Conservation (phyloP, 345 rosid species). For the Cardamine occulta region DNA sequence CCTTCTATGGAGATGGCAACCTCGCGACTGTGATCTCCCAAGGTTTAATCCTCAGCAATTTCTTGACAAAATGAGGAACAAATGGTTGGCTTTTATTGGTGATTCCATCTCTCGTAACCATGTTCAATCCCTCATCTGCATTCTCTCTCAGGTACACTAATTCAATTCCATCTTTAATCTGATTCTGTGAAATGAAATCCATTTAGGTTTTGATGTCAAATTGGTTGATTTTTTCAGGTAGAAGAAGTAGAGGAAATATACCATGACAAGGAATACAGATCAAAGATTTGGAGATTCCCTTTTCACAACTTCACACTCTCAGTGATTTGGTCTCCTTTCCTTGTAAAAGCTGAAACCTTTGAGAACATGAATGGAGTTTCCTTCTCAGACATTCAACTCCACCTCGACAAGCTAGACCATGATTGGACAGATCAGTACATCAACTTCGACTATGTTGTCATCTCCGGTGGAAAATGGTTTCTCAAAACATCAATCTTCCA, state of each 20-base stretch:
- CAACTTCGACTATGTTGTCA: conserved; percentile 66
- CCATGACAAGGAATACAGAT: conserved; percentile 78
- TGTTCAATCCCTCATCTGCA: conserved; percentile 85
- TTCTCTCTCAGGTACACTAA: conserved; percentile 67
- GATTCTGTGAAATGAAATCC: not conserved
- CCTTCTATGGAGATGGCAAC: conserved; percentile 92
- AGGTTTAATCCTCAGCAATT: conserved; percentile 70
- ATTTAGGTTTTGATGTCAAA: not conserved
- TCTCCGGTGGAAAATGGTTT: conserved; percentile 98
- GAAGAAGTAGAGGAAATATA: conserved; percentile 72
- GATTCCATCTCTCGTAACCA: conserved; percentile 99
- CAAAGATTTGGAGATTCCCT: conserved; percentile 81
- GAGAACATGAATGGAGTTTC: conserved; percentile 81
- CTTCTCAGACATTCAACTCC: conserved; percentile 69
- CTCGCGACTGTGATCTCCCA: conserved; percentile 82
- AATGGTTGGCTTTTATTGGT: conserved; percentile 83
- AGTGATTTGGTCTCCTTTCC: conserved; percentile 92
- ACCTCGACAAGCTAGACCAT: conserved; percentile 77
- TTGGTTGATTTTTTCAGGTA: conserved; percentile 43
- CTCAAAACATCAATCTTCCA: conserved; percentile 88
- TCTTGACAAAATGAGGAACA: conserved; percentile 67
- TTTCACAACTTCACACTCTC: conserved; percentile 76
- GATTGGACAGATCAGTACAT: conserved; percentile 62
- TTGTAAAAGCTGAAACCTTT: conserved; percentile 72
- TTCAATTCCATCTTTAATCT: not conserved